phyloP scores from a whole-genome alignment of 2,329 filamentous ascomycete genomes.

The Botrytis galanthina region DNA sequence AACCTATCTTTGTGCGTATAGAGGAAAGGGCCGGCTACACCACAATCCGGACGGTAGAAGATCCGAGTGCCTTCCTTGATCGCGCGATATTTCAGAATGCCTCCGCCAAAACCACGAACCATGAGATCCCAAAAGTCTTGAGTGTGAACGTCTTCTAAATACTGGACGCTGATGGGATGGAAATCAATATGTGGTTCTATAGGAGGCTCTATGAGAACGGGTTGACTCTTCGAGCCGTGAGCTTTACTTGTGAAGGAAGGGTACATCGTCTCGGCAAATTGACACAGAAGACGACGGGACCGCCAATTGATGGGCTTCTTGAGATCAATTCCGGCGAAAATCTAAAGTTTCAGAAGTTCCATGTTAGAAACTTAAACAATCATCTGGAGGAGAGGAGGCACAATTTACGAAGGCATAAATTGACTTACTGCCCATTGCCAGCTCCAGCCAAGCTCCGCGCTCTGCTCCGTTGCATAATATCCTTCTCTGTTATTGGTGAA shows the following conservation, averaged over 20 bases:
- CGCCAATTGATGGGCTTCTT: neutral
- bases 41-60: neutral
- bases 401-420: too few relatives aligned
- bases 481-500: conserved; percentile 5
- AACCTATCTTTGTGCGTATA: neutral
- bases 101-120: neutral
- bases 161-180: neutral
- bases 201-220: neutral
- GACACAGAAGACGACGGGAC: neutral
- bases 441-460: conserved; percentile 13
- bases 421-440: conserved; percentile 10
- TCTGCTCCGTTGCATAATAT: neutral
- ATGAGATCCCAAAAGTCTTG: conserved; percentile 9
- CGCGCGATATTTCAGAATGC: neutral
- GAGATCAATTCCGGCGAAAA: conserved; percentile 4
- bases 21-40: neutral
- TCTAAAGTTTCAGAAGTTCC: neutral
- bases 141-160: neutral
- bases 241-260: neutral
- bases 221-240: neutral
- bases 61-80: neutral
- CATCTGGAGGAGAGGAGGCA: too few relatives aligned
- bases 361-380: neutral
- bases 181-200: neutral
- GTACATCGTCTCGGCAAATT: neutral